phyloP scores from a whole-genome alignment of 768 basidiomycete species.

The Tylopilus intermedius region DNA sequence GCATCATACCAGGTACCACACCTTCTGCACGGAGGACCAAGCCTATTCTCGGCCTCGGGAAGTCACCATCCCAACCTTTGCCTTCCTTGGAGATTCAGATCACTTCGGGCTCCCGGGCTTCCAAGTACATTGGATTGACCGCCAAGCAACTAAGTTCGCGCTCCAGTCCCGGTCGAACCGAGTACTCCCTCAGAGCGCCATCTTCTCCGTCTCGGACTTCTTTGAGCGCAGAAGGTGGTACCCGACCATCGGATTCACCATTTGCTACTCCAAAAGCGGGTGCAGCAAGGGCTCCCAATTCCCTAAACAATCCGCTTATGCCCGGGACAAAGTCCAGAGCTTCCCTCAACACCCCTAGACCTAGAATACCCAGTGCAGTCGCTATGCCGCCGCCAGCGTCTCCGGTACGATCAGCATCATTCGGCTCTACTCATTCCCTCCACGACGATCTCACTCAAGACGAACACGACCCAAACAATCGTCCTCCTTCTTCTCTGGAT shows the following conservation, averaged over 20 bases:
- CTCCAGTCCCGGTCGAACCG: constrained; percentile 14
- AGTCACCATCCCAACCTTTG: constrained; percentile 26
- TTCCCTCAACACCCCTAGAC: constrained; percentile 50
- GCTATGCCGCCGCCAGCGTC: constrained; percentile 81
- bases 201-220: constrained; percentile 35
- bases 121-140: constrained; percentile 79
- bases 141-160: constrained; percentile 70
- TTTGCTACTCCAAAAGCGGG: constrained; percentile 64
- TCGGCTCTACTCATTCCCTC: constrained; percentile 36
- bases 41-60: constrained; percentile 29
- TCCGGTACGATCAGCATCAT: constrained; percentile 37
- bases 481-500: constrained; percentile 30
- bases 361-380: constrained; percentile 64
- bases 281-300: constrained; percentile 26
- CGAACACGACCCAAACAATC: constrained; percentile 9
- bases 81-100: constrained; percentile 40
- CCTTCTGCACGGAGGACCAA: constrained; percentile 31
- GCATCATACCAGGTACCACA: constrained; percentile 41
- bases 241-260: constrained; percentile 45
- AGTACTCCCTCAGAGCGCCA: constrained; percentile 25
- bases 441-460: constrained; percentile 27
- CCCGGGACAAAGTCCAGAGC: constrained; percentile 29
- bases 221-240: constrained; percentile 35
- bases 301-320: constrained; percentile 11
- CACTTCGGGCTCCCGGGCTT: constrained; percentile 80